These are phyloP conservation scores for Chaetomium sp. DNA, from an alignment of 2,329 filamentous ascomycete genomes.

Conservation along the genomic window DNA sequence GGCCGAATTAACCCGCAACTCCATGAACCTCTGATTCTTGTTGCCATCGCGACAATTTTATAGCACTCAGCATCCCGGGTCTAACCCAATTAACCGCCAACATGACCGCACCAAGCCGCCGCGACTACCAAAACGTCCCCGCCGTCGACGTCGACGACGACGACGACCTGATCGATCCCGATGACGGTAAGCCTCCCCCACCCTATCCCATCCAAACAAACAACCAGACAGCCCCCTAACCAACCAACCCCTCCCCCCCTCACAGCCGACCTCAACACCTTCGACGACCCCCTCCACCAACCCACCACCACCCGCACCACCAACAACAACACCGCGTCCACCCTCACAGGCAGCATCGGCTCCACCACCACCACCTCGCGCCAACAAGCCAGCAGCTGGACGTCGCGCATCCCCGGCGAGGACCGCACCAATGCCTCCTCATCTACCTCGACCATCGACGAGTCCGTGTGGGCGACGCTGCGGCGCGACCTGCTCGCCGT, in stretches of 20 bases:
- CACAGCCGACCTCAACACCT: slow-evolving; percentile 82
- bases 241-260: slow-evolving; percentile 9
- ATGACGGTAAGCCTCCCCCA: slow-evolving; percentile 62
- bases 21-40: background rate
- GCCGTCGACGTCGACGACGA: slow-evolving; percentile 49
- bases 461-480: slow-evolving; percentile 96
- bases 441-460: slow-evolving; percentile 93
- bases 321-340: slow-evolving; percentile 55
- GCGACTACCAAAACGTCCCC: slow-evolving; percentile 58
- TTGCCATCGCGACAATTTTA: background rate
- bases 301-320: slow-evolving; percentile 56
- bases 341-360: slow-evolving; percentile 43
- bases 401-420: slow-evolving; percentile 86
- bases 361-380: background rate
- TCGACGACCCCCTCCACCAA: slow-evolving; percentile 77
- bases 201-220: slow-evolving; percentile 1
- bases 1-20: background rate
- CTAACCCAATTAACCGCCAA: slow-evolving; percentile 17
- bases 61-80: background rate
- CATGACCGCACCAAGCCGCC: slow-evolving; percentile 53
- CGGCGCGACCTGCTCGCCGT: slow-evolving; percentile 88
- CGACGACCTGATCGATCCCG: slow-evolving; percentile 75
- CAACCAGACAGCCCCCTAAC: background rate
- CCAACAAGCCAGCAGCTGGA: slow-evolving; percentile 42
- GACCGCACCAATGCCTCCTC: slow-evolving; percentile 70